A percentile compares a stretch with the other conserved stretches of the same genome.
Conservation (phyloP, 257 asterid species). For the Haberlea rhodopensis region DNA sequence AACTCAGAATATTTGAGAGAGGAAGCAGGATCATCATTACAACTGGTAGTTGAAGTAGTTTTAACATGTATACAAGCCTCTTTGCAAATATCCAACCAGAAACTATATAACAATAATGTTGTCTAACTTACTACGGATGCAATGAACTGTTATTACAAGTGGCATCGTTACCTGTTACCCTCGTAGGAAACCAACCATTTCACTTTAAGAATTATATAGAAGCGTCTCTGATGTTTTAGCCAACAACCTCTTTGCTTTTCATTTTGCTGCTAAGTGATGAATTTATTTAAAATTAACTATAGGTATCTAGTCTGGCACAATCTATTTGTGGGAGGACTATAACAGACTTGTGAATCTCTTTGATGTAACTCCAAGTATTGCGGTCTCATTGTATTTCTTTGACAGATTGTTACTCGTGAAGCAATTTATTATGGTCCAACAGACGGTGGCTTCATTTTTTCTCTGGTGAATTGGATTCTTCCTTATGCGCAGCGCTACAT, state of each 20-base stretch:
- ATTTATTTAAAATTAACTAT: background rate
- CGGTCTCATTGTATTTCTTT: conserved; percentile 17
- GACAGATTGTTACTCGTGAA: conserved; percentile 78
- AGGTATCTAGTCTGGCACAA: conserved; percentile 2
- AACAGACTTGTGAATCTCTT: background rate
- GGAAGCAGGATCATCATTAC: background rate
- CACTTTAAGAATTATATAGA: background rate
- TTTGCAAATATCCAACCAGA: background rate
- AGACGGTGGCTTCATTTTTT: conserved; percentile 50
- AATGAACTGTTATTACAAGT: background rate
- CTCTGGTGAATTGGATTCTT: conserved; percentile 81
- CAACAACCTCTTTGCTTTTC: conserved; percentile 1
- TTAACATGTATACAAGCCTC: background rate
- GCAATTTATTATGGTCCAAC: conserved; percentile 61
- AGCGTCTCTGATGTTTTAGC: conserved; percentile 1
- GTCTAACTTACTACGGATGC: background rate
- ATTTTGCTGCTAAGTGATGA: conserved; percentile 20
- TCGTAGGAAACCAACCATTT: conserved; percentile 1
- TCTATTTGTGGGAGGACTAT: conserved; percentile 19
- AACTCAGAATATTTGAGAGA: background rate
- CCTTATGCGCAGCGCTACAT: conserved; percentile 97
- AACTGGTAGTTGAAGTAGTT: background rate
- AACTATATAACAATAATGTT: background rate
- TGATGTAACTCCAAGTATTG: conserved; percentile 11
- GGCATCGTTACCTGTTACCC: background rate